Base-by-base conservation (phyloP, 1,284 basidiomycete species). In the Dichomitus squalens region DNA sequence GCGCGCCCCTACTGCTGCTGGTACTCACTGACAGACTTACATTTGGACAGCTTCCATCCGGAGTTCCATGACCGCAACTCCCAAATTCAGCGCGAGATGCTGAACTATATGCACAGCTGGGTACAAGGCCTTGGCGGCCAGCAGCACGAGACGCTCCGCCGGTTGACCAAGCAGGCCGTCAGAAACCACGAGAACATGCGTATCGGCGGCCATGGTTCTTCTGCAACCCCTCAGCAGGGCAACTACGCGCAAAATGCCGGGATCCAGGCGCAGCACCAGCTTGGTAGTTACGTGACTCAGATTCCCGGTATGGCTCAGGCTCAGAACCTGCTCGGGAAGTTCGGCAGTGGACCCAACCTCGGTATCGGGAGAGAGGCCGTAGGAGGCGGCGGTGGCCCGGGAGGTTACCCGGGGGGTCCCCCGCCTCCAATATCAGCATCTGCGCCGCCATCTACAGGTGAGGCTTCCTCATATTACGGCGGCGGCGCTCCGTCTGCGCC, bases 71-170 rank as follows among this genome's bases (percentile, higher is more conserved):
- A 88, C 69, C 72, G 74, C 12, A 74, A 79, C 64, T 90, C 90
- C 0, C 79, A 83, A 60, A 81, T 96, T 29, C 94, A 96, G 72
- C 78, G 81, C 36, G 84, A 91, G 67, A 95, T 96, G 93, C 68
- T 90, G 60, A 78, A 82, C 56, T 81, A 77, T 62, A 81, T 89
- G 81, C 73, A 70, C 23, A 72, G 72, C 44, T 90, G 89, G 92
- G 77, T 88, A 46, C 72, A 84, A 44, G 73, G 74, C 12, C 80
- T 86, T 7, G 84, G 85, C 4, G 49, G 72, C 9, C 76, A 80
- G 54, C 80, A 86, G 64, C 70, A 78, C 27, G 80, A 83, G 33
- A 73, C 86, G 18, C 60, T 94, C 40, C 74, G 77, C 21, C 85
- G 91, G 9, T 79, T 94, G 23, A 76, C 76, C 25, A 87, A 87